Conservation (phyloP, 2,329 filamentous ascomycete species). For the Aspergillus sclerotialis region DNA sequence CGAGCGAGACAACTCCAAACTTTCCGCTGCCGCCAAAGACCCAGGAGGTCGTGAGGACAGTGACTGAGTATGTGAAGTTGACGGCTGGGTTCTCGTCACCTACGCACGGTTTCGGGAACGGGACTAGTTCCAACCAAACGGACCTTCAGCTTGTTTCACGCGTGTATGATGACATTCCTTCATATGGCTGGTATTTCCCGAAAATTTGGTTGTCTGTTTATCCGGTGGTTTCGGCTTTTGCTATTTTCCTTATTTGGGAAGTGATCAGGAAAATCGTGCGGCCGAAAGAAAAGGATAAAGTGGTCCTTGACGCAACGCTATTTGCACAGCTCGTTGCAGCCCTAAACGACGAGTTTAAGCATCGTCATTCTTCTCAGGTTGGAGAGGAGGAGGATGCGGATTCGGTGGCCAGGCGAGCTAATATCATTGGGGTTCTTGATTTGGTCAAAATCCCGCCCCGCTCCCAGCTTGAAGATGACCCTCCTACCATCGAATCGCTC, state of each 20-base stretch:
- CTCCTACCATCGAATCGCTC: background rate
- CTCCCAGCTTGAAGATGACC: background rate
- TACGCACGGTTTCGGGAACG: too few relatives aligned
- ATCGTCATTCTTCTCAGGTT: background rate
- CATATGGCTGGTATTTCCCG: too few relatives aligned
- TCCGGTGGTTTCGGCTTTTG: too few relatives aligned
- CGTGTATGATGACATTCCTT: too few relatives aligned
- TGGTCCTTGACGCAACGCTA: background rate
- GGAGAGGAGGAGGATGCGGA: background rate
- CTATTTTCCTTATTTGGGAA: too few relatives aligned
- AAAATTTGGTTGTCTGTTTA: too few relatives aligned
- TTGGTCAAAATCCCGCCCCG: background rate
- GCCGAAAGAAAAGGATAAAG: too few relatives aligned
- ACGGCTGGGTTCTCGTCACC: too few relatives aligned
- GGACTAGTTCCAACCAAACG: too few relatives aligned
- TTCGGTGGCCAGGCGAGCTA: background rate
- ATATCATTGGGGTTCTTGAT: background rate
- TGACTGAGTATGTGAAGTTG: background rate
- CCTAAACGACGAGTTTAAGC: background rate
- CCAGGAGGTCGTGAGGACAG: background rate
- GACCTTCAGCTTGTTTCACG: too few relatives aligned
- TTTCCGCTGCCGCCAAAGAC: background rate
- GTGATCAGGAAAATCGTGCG: too few relatives aligned
- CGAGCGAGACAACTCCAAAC: background rate
- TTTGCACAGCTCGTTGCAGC: background rate